These are phyloP conservation scores for Cymodocea nodosa DNA, from an alignment of 116 monocot genomes.

Conservation along the genomic window DNA sequence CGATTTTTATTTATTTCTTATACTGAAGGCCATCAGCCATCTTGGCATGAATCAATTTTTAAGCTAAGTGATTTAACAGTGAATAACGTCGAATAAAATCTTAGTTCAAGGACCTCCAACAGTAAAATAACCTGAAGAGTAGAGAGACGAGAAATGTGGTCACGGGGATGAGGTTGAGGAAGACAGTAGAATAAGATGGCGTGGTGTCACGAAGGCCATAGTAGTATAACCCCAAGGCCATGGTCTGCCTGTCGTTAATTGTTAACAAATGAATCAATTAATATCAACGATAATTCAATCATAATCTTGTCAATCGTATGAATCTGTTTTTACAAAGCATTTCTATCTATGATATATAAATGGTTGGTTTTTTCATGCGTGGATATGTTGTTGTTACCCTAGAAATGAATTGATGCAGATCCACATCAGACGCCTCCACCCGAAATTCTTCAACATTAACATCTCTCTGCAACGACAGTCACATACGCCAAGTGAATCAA, in stretches of 20 bases:
- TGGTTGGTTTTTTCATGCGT: no score
- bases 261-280: neutral
- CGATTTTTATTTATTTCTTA: no score
- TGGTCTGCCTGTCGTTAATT: conserved; percentile 19
- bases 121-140: conserved; percentile 17
- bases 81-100: no score
- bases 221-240: conserved; percentile 41
- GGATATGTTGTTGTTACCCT: conserved; percentile 7
- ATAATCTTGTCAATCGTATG: neutral
- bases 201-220: conserved; percentile 47
- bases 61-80: no score
- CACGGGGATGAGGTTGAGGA: conserved; percentile 45
- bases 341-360: no score
- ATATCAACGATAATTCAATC: neutral
- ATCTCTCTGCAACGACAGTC: conserved; percentile 10
- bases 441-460: conserved; percentile 4
- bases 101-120: neutral
- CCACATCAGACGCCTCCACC: conserved; percentile 15
- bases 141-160: conserved; percentile 38
- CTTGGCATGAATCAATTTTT: no score
- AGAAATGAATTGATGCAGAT: conserved; percentile 18
- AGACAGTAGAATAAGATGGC: conserved; percentile 34
- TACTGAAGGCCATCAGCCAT: no score
- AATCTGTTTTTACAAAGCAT: no score
- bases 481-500: no score